Evolutionary conservation across 306 rosid species (phyloP).

Genomic region (Dalbergia cochinchinensis): DNA sequence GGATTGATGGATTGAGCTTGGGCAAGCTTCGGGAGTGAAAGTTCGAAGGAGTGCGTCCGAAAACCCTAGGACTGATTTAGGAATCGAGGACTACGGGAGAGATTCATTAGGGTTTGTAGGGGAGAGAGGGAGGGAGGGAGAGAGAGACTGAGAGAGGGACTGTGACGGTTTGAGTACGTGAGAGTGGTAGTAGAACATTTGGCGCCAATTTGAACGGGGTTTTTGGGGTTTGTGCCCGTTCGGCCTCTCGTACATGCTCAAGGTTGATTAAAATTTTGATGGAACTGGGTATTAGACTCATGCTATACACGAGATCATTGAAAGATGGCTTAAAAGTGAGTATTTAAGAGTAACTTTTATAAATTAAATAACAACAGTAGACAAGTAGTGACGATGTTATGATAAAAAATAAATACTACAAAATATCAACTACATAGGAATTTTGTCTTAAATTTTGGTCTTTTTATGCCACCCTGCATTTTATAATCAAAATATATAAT

Average conservation of each 20-base stretch:
- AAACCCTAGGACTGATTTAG: constrained; percentile 39
- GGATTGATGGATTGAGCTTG: background rate
- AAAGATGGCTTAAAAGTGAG: too few relatives aligned
- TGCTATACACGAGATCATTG: too few relatives aligned
- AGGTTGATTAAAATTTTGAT: too few relatives aligned
- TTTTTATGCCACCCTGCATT: too few relatives aligned
- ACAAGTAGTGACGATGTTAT: too few relatives aligned
- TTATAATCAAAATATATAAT: too few relatives aligned
- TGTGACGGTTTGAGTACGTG: background rate
- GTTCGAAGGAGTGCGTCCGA: background rate
- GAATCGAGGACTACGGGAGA: constrained; percentile 20
- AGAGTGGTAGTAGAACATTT: background rate
- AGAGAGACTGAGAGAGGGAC: background rate
- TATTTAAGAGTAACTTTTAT: too few relatives aligned
- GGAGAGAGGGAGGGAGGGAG: background rate
- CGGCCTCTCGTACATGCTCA: background rate
- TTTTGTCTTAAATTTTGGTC: too few relatives aligned
- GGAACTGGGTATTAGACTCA: too few relatives aligned
- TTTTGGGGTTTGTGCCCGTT: background rate
- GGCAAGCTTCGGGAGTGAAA: background rate
- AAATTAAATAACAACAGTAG: too few relatives aligned
- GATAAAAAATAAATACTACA: too few relatives aligned
- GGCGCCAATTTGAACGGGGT: constrained; percentile 49
- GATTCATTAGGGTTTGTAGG: constrained; percentile 54
- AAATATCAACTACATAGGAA: too few relatives aligned